These are phyloP conservation scores for Rhodosporidiobolus odoratus DNA, from an alignment of 768 basidiomycete species.

Conservation along the genomic window DNA sequence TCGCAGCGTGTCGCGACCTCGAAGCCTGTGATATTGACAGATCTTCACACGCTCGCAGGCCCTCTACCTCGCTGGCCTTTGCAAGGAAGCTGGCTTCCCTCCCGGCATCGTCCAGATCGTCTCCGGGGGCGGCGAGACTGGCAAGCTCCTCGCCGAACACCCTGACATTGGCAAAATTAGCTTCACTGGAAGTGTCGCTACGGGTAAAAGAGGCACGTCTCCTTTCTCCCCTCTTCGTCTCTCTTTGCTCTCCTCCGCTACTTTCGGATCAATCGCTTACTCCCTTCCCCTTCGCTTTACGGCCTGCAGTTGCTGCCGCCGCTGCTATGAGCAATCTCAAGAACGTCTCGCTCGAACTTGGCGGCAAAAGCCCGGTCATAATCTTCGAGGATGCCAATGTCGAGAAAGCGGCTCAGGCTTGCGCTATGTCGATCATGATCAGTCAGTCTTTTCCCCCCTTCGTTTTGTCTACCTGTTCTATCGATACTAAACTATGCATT, in stretches of 20 bases:
- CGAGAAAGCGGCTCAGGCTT: slow-evolving; percentile 43
- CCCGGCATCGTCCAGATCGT: slow-evolving; percentile 39
- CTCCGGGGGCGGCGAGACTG: slow-evolving; percentile 31
- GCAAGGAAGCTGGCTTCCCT: slow-evolving; percentile 39
- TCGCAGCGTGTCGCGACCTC: not conserved
- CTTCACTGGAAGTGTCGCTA: slow-evolving; percentile 40
- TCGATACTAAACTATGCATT: not conserved
- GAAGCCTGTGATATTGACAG: not conserved
- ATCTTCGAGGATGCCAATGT: slow-evolving; percentile 52
- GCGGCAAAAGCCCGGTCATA: slow-evolving; percentile 53
- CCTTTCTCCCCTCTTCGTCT: not conserved
- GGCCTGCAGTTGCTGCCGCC: slow-evolving; percentile 31
- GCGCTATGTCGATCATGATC: slow-evolving; percentile 64
- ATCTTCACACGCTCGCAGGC: not conserved
- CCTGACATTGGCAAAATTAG: slow-evolving; percentile 41
- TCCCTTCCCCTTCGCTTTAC: not conserved
- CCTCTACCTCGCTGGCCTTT: slow-evolving; percentile 16
- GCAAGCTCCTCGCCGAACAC: slow-evolving; percentile 38
- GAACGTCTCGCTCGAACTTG: slow-evolving; percentile 42
- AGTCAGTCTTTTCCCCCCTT: slow-evolving; percentile 39
- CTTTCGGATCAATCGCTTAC: not conserved
- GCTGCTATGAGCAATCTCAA: slow-evolving; percentile 42
- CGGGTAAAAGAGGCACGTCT: slow-evolving; percentile 17
- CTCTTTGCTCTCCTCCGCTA: not conserved
- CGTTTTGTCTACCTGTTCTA: too few species aligned